Percentiles rank a stretch among this genome's conserved stretches.
phyloP scores from a whole-genome alignment of 2,329 filamentous ascomycete species.

The Cadophora malorum region DNA sequence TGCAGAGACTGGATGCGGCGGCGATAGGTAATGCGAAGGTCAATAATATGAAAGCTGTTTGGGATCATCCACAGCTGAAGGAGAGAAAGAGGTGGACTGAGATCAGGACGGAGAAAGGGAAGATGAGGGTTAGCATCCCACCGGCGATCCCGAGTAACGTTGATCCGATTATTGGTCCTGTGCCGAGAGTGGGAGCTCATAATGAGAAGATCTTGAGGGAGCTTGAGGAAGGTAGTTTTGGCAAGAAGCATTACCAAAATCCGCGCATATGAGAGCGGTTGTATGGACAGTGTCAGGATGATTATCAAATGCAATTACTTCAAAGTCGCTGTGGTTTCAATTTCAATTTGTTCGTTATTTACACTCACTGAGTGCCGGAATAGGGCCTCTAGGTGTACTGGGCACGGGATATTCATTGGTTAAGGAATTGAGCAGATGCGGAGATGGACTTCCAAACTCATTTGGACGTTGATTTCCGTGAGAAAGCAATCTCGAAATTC shows the following conservation, averaged over 20 bases:
- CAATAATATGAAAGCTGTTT: slow-evolving; percentile 20
- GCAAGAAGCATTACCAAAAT: slow-evolving; percentile 14
- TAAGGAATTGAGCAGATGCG: no score
- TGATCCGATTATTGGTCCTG: slow-evolving; percentile 19
- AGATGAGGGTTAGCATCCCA: slow-evolving; percentile 16
- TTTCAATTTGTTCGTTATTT: no score
- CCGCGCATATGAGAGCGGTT: slow-evolving; percentile 1
- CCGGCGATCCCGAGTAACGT: slow-evolving; percentile 22
- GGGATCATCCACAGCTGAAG: slow-evolving; percentile 18
- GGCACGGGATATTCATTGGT: no score
- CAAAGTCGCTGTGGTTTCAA: no score
- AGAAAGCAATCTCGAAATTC: neutral
- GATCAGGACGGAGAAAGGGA: slow-evolving; percentile 20
- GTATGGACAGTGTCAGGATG: no score
- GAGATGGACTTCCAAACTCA: neutral
- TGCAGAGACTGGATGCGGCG: slow-evolving; percentile 15
- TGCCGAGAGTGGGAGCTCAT: slow-evolving; percentile 20
- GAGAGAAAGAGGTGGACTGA: slow-evolving; percentile 17
- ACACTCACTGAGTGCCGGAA: no score
- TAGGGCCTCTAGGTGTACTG: no score
- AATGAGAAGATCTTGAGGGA: slow-evolving; percentile 22
- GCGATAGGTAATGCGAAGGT: slow-evolving; percentile 23
- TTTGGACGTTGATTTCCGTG: neutral
- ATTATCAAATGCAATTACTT: no score
- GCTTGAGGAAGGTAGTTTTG: slow-evolving; percentile 18